Evolutionary conservation across 768 basidiomycete species (phyloP).

Genomic region (Scleroderma bovista): DNA sequence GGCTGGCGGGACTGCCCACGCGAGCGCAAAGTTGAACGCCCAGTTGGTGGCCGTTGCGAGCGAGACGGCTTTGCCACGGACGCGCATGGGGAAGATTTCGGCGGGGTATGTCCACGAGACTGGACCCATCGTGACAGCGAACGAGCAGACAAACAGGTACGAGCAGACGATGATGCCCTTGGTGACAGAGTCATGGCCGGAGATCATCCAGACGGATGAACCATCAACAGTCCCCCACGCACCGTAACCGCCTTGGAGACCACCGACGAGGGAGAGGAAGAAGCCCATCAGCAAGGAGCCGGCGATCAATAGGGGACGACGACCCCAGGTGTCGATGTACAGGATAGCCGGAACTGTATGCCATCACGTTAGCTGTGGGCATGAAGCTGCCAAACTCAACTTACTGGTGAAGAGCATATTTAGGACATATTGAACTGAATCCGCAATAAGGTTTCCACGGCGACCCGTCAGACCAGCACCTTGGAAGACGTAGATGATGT

Average conservation of each 20-base stretch:
- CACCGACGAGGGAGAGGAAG: conserved; percentile 75
- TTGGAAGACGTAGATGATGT: conserved; percentile 63
- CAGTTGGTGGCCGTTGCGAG: conserved; percentile 44
- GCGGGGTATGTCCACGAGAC: conserved; percentile 73
- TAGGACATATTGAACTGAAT: conserved; percentile 55
- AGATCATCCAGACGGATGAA: conserved; percentile 55
- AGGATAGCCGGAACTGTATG: conserved; percentile 38
- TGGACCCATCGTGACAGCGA: conserved; percentile 73
- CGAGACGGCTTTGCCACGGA: conserved; percentile 57
- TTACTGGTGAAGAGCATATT: conserved; percentile 32
- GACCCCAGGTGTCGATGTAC: conserved; percentile 77
- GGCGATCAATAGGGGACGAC: conserved; percentile 65
- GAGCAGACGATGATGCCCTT: conserved; percentile 73
- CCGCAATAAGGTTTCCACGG: conserved; percentile 69
- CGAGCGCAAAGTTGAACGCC: conserved; percentile 70
- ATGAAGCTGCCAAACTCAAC: background rate
- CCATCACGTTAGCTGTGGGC: background rate
- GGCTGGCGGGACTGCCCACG: conserved; percentile 70
- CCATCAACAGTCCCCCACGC: conserved; percentile 48
- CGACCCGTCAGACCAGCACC: conserved; percentile 72
- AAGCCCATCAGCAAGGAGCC: conserved; percentile 68
- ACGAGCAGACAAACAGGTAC: conserved; percentile 71
- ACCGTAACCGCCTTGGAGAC: conserved; percentile 64
- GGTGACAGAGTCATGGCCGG: conserved; percentile 47
- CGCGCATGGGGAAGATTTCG: conserved; percentile 63